These are phyloP conservation scores for Carex parvula DNA, from an alignment of 176 grass and related monocot genomes.

Conservation along the genomic window DNA sequence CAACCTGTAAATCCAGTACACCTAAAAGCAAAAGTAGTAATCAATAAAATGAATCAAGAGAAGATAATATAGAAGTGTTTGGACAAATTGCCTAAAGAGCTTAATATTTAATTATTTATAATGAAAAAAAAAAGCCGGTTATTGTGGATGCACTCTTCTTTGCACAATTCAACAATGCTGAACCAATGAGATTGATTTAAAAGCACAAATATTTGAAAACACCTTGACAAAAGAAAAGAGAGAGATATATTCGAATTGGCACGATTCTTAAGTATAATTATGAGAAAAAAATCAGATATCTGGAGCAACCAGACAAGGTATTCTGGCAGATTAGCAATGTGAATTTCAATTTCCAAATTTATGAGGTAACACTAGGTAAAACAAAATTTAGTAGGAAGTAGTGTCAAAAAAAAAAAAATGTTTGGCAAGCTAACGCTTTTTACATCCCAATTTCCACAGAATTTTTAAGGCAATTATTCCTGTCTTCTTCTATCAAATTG, in stretches of 20 bases:
- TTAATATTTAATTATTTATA: not conserved
- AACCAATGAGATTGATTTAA: not conserved
- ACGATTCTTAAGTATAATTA: not conserved
- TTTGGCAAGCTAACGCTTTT: not conserved
- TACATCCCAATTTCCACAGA: not conserved
- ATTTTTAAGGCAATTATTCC: not conserved
- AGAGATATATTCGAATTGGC: not conserved
- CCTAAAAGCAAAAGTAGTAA: constrained; percentile 14
- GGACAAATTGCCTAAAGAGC: not conserved
- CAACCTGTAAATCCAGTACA: constrained; percentile 30
- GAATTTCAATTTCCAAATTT: not conserved
- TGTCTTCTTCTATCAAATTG: not conserved
- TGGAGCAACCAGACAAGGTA: not conserved
- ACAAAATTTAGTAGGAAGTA: not conserved
- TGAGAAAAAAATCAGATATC: not conserved
- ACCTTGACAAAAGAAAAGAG: not conserved
- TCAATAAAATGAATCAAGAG: not conserved
- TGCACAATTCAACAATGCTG: constrained; percentile 8
- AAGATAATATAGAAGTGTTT: not conserved
- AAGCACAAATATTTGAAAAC: not conserved
- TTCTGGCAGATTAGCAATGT: not conserved
- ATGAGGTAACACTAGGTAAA: not conserved
- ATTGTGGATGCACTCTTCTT: not conserved
- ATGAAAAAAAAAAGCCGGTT: not conserved
- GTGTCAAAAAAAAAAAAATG: not conserved